Evolutionary conservation across 768 basidiomycete genomes (phyloP).

Genomic region (Suillus subluteus): DNA sequence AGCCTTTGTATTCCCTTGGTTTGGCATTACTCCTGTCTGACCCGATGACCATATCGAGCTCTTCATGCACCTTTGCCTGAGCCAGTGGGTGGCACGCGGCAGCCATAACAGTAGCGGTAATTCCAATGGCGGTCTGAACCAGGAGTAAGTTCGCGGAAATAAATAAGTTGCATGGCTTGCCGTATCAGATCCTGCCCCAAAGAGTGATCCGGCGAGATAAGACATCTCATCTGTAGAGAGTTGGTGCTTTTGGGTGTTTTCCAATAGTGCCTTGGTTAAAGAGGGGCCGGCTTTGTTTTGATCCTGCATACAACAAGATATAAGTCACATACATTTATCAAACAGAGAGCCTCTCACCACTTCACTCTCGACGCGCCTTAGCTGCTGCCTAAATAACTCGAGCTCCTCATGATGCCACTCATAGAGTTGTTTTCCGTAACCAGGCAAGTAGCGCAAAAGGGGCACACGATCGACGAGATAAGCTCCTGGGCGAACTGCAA

Average conservation of each 20-base stretch:
- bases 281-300: slow-evolving; percentile 23
- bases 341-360: slow-evolving; percentile 34
- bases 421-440: slow-evolving; percentile 55
- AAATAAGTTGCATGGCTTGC: too few relatives aligned
- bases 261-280: slow-evolving; percentile 56
- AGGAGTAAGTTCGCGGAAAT: too few relatives aligned
- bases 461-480: not conserved
- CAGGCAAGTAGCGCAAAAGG: slow-evolving; percentile 49
- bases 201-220: not conserved
- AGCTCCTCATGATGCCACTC: slow-evolving; percentile 56
- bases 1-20: not conserved
- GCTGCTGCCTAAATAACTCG: slow-evolving; percentile 49
- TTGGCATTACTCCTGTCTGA: not conserved
- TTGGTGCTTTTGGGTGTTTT: slow-evolving; percentile 48
- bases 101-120: too few relatives aligned
- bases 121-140: too few relatives aligned
- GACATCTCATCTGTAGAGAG: slow-evolving; percentile 30
- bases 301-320: slow-evolving; percentile 9
- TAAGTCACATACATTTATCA: not conserved
- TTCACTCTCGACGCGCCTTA: slow-evolving; percentile 42
- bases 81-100: too few relatives aligned
- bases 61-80: too few relatives aligned
- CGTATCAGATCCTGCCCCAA: not conserved
- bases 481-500: not conserved
- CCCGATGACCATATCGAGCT: too few relatives aligned